These are phyloP conservation scores for Corchorus olitorius DNA, from an alignment of 345 rosid genomes.

Conservation along the genomic window DNA sequence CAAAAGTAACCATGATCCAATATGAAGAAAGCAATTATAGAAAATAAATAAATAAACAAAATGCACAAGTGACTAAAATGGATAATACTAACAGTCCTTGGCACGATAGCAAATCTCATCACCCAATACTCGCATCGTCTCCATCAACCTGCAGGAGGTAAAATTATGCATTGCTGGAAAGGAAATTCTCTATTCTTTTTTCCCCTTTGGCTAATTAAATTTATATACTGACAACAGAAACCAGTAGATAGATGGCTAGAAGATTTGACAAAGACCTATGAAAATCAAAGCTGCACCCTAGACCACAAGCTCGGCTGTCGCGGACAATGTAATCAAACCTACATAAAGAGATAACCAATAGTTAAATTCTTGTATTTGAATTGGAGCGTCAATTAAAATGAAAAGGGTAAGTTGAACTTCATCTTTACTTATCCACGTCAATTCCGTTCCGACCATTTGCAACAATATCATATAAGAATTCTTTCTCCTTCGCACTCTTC, in stretches of 20 bases:
- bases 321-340: conserved; percentile 98
- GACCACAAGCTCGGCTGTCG: conserved; percentile 90
- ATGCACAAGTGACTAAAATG: conserved; percentile 15
- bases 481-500: conserved; percentile 64
- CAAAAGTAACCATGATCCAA: conserved; percentile 27
- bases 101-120: conserved; percentile 95
- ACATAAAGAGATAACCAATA: conserved; percentile 1
- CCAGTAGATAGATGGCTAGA: conserved; percentile 7
- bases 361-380: conserved; percentile 4
- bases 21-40: conserved; percentile 4
- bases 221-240: not conserved
- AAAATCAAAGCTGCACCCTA: conserved; percentile 84
- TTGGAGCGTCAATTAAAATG: conserved; percentile 9
- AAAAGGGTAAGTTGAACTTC: conserved; percentile 19
- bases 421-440: conserved; percentile 87
- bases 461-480: conserved; percentile 89
- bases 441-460: conserved; percentile 98
- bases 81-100: conserved; percentile 78
- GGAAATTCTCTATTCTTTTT: not conserved
- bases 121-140: conserved; percentile 82
- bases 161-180: conserved; percentile 23
- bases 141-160: conserved; percentile 69
- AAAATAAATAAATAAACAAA: conserved; percentile 12
- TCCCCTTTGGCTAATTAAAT: not conserved
- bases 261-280: conserved; percentile 55